Base-by-base conservation (phyloP, 331 rosid genomes). In the Pyracantha coccinea region DNA sequence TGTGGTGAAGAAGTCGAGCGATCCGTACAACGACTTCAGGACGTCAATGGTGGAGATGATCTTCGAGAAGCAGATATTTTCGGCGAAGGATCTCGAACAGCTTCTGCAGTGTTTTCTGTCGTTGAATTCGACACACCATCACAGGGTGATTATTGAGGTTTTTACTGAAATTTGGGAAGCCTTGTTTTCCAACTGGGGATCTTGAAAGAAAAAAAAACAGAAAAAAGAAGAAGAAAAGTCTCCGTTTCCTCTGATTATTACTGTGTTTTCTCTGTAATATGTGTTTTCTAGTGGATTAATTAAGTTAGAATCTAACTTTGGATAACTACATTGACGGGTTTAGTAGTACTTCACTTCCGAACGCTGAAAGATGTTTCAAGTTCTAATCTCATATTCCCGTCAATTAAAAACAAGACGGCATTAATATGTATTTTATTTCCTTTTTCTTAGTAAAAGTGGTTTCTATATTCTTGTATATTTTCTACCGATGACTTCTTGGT, bases 1-100 rank as follows among this genome's bases (percentile, higher is more conserved):
- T 0, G 96, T 94, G 79, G 99, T 89, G 89, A 94, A 94, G 88
- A 90, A 86, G 21, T 94, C 99, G 2, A 87, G 89, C 24, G 96
- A 94, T 63, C 99, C 99, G 8, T 88, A 94, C 90, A 89, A 81
- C 33, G 99, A 94, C 72, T 94, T 94, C 64, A 90, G 99, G 76
- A 83, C 87, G 0, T 94, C 99, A 0, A 94, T 94, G 99, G 89
- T 94, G 76, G 99, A 94, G 62, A 94, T 94, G 99, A 94, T 94
- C 14, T 82, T 92, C 2, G 97, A 92, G 90, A 94, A 92, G 67
- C 97, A 86, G 82, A 92, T 94, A 68, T 94, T 90, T 73, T 81
- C 88, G 8, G 91, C 90, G 0, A 21, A 66, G 8, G 99, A 90
- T 73, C 93, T 94, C 72, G 97, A 92, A 83, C 89, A 90, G 57